Evolutionary conservation across 169 alveolate genomes (phyloP), one percentile per base, ranked within the genome.

Genomic region (Cryptosporidium sp.): DNA sequence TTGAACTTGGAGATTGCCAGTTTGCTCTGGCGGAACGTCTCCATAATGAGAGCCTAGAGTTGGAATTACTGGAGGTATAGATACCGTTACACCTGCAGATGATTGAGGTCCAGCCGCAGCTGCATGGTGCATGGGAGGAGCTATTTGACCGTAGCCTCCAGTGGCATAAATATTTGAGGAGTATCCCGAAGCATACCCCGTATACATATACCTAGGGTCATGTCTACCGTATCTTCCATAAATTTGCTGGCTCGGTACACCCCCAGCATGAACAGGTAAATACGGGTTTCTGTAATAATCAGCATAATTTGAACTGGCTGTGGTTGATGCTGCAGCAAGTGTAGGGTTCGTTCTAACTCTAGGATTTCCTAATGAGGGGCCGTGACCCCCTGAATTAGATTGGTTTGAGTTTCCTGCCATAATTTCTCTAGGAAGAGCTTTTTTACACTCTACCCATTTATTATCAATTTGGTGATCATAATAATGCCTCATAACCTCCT

Each of bases 391-490:
- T 7, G 65, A 29, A 29, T 80, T 31, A 10, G 29, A 21, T 14
- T 80, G 52, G 23, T 74, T 74, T n/a, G 75, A 59, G 52, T 26
- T 41, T 8, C 89, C 89, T 59, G 89, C 89, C 89, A 80, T 80
- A 39, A 80, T 80, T 41, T 73, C 86, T 62, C 86, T 86, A 6
- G 94, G 94, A 55, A 67, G 85, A 52, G 94, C 94, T 51, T 67
- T 84, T 73, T 92, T 92, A 65, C 94, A 92, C 37, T 92, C 94
- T 1, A 92, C 93, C 93, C 93, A 91, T 29, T 92, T 92, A 52
- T 93, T 93, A 58, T 85, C 75, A 23, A 92, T 62, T 39, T 84
- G 69, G 33, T 93, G 85, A 52, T 91, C 87, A 33, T 70, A 86
- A 58, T 86, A 89, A 35, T 91, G 85, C 18, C 85, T 85, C 69